Percentiles rank a stretch among this genome's conserved stretches.
phyloP scores from a whole-genome alignment of 83 land plant genomes.

The Picea engelmannii region DNA sequence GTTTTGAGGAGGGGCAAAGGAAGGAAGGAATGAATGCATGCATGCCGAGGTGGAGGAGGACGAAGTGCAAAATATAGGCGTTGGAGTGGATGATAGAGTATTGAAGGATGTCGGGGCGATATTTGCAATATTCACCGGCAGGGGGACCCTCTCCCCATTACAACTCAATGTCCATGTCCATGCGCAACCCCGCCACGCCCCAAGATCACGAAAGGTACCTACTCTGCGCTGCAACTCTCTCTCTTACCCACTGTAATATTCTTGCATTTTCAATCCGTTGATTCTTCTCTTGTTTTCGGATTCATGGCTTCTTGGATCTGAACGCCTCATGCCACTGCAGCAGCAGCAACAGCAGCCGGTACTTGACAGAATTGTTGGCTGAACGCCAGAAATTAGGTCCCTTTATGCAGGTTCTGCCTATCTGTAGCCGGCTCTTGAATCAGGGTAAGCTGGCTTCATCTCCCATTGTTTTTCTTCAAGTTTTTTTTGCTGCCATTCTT shows the following conservation, averaged over 20 bases:
- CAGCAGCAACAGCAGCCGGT: conserved; percentile 24
- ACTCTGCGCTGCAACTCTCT: too few relatives aligned
- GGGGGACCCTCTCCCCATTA: neutral
- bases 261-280: neutral
- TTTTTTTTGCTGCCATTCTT: too few relatives aligned
- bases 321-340: neutral
- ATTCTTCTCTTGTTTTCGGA: neutral
- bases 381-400: conserved; percentile 61
- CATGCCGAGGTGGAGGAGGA: neutral
- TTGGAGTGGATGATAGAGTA: neutral
- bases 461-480: too few relatives aligned
- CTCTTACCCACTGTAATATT: too few relatives aligned
- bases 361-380: conserved; percentile 62
- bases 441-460: conserved; percentile 37
- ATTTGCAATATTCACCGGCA: conserved; percentile 13
- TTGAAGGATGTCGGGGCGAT: neutral
- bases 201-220: conserved; percentile 7
- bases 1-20: neutral
- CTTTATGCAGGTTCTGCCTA: conserved; percentile 62
- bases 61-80: neutral
- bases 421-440: conserved; percentile 57
- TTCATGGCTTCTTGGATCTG: neutral
- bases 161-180: conserved; percentile 4
- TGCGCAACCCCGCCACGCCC: conserved; percentile 4
- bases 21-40: neutral